phyloP scores from a whole-genome alignment of 306 rosid genomes.

The Abrus precatorius region DNA sequence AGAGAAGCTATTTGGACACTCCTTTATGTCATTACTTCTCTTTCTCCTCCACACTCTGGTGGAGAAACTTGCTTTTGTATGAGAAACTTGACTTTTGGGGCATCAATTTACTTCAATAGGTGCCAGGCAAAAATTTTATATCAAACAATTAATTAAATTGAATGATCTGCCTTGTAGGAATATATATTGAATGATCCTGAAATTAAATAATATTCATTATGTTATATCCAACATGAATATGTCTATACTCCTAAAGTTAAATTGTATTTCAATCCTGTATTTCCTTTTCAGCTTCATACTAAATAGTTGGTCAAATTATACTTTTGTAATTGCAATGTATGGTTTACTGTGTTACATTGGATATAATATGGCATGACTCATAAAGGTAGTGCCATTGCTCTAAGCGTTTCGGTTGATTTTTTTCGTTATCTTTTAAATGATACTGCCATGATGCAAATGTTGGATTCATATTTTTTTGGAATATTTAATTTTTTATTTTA shows the following conservation, averaged over 20 bases:
- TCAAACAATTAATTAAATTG: background rate
- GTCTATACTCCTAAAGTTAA: background rate
- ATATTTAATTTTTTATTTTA: background rate
- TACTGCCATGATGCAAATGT: background rate
- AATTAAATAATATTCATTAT: no score
- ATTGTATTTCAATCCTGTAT: background rate
- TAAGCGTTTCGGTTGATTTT: constrained; percentile 27
- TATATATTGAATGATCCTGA: no score
- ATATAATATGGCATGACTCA: background rate
- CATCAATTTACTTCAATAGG: background rate
- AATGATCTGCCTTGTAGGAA: no score
- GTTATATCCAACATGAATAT: no score
- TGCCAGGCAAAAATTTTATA: background rate
- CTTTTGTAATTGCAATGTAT: background rate
- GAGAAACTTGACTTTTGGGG: background rate
- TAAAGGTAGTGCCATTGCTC: background rate
- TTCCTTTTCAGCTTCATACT: constrained; percentile 8
- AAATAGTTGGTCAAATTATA: constrained; percentile 5
- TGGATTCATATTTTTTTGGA: background rate
- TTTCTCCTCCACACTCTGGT: background rate
- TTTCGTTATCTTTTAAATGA: constrained; percentile 6
- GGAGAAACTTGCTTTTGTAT: background rate
- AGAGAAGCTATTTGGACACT: background rate
- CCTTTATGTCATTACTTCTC: background rate
- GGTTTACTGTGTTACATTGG: background rate